Evolutionary conservation across 2,329 filamentous ascomycete species (phyloP).

Genomic region (Pseudogymnoascus sp.): DNA sequence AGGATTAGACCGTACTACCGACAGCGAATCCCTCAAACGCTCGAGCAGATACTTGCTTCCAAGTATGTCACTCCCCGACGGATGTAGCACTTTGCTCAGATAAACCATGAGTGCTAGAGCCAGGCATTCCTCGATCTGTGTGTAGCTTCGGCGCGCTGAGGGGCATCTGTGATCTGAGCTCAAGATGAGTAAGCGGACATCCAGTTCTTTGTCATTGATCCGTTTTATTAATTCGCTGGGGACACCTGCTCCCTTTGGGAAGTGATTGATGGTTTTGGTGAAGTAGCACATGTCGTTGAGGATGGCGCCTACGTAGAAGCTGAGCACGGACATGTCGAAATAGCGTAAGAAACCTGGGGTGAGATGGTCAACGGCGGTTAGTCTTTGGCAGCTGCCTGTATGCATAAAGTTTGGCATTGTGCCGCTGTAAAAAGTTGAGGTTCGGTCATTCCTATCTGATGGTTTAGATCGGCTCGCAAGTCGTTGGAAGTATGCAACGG

Average conservation of each 20-base stretch:
- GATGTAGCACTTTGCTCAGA: background rate
- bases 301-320: constrained; percentile 3
- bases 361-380: background rate
- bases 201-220: background rate
- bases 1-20: background rate
- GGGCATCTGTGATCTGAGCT: background rate
- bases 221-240: background rate
- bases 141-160: background rate
- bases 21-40: background rate
- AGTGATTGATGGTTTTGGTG: background rate
- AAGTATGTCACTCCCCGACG: background rate
- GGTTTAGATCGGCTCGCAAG: background rate
- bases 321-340: background rate
- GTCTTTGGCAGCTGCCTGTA: background rate
- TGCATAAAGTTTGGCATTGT: constrained; percentile 1
- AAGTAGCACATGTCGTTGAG: constrained; percentile 3
- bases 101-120: background rate
- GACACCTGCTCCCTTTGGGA: background rate
- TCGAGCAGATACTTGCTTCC: background rate
- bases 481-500: background rate
- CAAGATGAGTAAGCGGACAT: background rate
- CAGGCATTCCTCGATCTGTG: background rate
- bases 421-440: background rate
- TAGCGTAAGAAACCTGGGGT: background rate
- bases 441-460: background rate